Base-by-base conservation (phyloP, 306 rosid species). In the Acacia melanoxylon region DNA sequence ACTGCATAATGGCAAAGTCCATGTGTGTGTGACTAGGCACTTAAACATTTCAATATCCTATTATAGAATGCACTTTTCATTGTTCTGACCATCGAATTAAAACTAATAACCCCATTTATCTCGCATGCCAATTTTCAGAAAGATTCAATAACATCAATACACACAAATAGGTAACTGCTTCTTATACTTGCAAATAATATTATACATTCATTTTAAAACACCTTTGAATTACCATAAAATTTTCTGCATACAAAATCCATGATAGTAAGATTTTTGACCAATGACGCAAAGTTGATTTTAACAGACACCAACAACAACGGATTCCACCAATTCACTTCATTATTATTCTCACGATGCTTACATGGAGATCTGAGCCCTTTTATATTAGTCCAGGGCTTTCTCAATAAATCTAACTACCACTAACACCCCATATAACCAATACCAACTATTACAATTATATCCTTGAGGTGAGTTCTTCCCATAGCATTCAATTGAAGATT, bases 401-500 rank as follows among this genome's bases (percentile, higher is more conserved):
- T 52, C 59, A 52, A 52, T 2, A 52, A 52, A 6, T 52, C 59
- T 8, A 56, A 20, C 62, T 56, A 56, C 62, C 62, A 56, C 10
- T 56, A 7, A n/a, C 25, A 3, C 62, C 62, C 22, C 25, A 20
- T 7, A 56, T 14, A 48, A 48, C 20, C 54, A 48, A 13, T 54
- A 20, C 12, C 63, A 5, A 13, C 66, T 19, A 22, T 52, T 46
- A 22, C 25, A 62, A 7, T 49, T 27, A 52, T 27, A 67, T 68
- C 61, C 49, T 75, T 40, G 48, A 41, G 49, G 56, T 51, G 61
- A 75, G n/a, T 12, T 67, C 27, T 74, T 40, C 31, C 52, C 19
- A 49, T 42, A 74, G 42, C 31, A 44, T 74, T 72, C 68, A 74
- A 72, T 78, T 40, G 49, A 83, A 27, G 29, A 45, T 74, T 52